Evolutionary conservation across 208 protist genomes (phyloP).

Genomic region (Trypanosomatidae sp.): DNA sequence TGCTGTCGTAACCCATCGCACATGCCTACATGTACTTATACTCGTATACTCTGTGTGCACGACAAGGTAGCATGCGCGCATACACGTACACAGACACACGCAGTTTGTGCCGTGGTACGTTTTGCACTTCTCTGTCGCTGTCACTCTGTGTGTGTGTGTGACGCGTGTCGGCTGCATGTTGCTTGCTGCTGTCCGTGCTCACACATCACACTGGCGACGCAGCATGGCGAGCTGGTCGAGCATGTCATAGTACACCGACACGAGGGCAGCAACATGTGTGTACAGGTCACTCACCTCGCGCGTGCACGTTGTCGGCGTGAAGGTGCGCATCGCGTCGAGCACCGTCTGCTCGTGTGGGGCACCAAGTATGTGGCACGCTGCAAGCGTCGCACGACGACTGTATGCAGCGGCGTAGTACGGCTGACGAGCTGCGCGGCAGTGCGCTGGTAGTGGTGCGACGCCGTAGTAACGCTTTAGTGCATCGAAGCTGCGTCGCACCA

Average conservation of each 20-base stretch:
- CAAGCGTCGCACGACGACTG: slow-evolving; percentile 52
- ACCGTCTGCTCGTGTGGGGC: slow-evolving; percentile 46
- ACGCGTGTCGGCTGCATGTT: no score
- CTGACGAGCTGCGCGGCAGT: slow-evolving; percentile 29
- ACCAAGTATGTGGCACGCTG: slow-evolving; percentile 49
- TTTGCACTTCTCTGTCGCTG: no score
- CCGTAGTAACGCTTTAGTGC: slow-evolving; percentile 65
- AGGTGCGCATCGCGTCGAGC: slow-evolving; percentile 67
- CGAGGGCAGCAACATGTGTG: slow-evolving; percentile 53
- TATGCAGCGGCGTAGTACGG: slow-evolving; percentile 39
- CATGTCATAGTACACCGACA: slow-evolving; percentile 72
- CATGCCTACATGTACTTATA: no score
- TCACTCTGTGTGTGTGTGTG: no score
- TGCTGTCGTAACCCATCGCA: no score
- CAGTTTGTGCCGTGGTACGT: no score
- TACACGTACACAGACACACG: no score
- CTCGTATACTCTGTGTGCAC: no score
- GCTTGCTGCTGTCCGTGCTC: no score
- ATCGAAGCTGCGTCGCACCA: slow-evolving; percentile 56
- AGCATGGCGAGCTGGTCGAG: slow-evolving; percentile 34
- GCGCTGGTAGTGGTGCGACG: slow-evolving; percentile 20
- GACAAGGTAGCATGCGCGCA: no score
- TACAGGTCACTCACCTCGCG: slow-evolving; percentile 48
- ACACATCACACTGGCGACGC: no score
- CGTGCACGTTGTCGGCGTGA: slow-evolving; percentile 37